Evolutionary conservation across 345 rosid genomes (phyloP), one percentile per base, ranked within the genome.

Genomic region (Gossypium longicalyx): DNA sequence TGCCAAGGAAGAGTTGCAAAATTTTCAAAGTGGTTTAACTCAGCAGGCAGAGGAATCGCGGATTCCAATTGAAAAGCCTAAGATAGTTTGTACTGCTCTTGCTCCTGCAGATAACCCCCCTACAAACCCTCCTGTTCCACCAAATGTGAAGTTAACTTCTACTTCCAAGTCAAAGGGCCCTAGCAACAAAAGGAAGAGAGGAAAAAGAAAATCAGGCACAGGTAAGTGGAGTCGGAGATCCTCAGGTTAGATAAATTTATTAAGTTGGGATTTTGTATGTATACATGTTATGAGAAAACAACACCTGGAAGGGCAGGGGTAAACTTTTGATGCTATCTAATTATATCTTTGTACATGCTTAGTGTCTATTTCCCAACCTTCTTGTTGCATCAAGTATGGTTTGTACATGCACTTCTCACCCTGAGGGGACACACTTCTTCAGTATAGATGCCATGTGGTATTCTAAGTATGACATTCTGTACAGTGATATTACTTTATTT

Each of bases 171-270:
- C 82, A 62, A 85, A 83, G 75, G 70, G 64, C 70, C 76, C 80
- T 34, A 88, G 72, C 47, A 88, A 82, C 75, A 87, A 82, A 84
- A 80, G 85, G 76, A 86, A 81, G 77, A 72, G 86, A 70, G 87
- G 89, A 7, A 87, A 82, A 75, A 73, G 86, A 78, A 85, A 80
- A 75, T 67, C 86, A 48, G 84, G 83, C 67, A 38, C 76, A 8
- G 54, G 77, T 67, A 81, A 76, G 48, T 66, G 87, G 83, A 79
- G 80, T 62, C 80, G 81, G 74, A 85, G 81, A 86, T 78, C 84
- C 51, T 78, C 70, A n/a, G 76, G 74, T 72, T 79, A 71, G 84
- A 48, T 34, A 76, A 74, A 72, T 38, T 38, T 41, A 3, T 49
- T 12, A 44, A 63, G 17, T 44, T 44, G n/a, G 70, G 72, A 67